These are phyloP conservation scores for Cyberlindnera suaveolens DNA, from an alignment of 805 yeast genomes.

Conservation along the genomic window DNA sequence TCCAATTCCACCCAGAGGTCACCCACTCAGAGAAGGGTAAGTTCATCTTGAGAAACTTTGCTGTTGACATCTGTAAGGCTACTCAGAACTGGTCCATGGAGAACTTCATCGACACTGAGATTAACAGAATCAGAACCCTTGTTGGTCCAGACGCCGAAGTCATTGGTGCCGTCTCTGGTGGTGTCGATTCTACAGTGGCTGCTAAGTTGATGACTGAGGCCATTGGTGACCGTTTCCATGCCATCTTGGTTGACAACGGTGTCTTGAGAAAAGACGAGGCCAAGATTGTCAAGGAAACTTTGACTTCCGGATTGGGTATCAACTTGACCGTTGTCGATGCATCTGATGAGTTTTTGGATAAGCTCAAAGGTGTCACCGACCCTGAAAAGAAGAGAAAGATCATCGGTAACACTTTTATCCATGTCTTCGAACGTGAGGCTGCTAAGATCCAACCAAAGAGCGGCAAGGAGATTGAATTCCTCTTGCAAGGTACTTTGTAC, in stretches of 20 bases:
- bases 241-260: conserved; percentile 96
- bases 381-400: conserved; percentile 99
- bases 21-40: conserved; percentile 94
- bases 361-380: conserved; percentile 90
- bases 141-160: conserved; percentile 99
- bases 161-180: conserved; percentile 99
- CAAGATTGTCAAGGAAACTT: conserved; percentile 76
- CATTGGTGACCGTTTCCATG: conserved; percentile 97
- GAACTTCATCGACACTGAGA: conserved; percentile 95
- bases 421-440: conserved; percentile 95
- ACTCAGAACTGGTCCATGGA: conserved; percentile 95
- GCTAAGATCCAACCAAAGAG: conserved; percentile 83
- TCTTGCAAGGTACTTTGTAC: conserved; percentile 94
- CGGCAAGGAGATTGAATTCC: conserved; percentile 85
- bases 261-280: conserved; percentile 95
- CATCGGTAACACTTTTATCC: conserved; percentile 96
- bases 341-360: conserved; percentile 76
- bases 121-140: conserved; percentile 79
- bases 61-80: conserved; percentile 84
- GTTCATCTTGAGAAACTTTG: conserved; percentile 82
- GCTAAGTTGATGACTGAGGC: conserved; percentile 98
- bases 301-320: conserved; percentile 90
- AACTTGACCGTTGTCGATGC: conserved; percentile 94
- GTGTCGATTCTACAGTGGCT: conserved; percentile 99
- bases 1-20: conserved; percentile 99